A percentile compares a stretch with the other conserved stretches of the same genome.
These are phyloP conservation scores for Lentinula aciculospora DNA, from an alignment of 768 basidiomycete species.

Conservation along the genomic window DNA sequence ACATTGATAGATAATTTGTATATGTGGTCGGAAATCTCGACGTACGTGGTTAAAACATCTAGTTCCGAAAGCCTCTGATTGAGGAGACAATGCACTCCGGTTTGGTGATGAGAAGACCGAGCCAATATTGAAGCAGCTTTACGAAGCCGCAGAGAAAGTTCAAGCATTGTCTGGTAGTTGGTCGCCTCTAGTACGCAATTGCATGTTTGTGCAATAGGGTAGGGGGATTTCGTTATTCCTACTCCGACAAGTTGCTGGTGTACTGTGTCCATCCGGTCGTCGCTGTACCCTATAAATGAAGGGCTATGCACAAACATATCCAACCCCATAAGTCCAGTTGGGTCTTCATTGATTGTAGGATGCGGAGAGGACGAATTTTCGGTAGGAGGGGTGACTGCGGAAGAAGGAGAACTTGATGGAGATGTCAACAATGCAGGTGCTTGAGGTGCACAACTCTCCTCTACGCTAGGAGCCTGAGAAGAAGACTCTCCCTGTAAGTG, in stretches of 20 bases:
- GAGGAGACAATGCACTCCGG: slow-evolving; percentile 25
- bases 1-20: slow-evolving; percentile 9
- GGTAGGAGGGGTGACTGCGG: neutral
- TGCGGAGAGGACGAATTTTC: neutral
- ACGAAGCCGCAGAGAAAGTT: slow-evolving; percentile 59
- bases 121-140: slow-evolving; percentile 51
- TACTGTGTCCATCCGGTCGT: neutral
- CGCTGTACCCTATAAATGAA: neutral
- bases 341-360: neutral
- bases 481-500: neutral
- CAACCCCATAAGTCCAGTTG: neutral
- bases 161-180: slow-evolving; percentile 54
- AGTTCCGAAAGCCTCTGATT: slow-evolving; percentile 42
- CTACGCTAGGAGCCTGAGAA: neutral
- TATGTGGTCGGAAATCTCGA: slow-evolving; percentile 3
- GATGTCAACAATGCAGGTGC: neutral
- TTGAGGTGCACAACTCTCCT: neutral
- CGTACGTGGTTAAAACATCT: slow-evolving; percentile 51
- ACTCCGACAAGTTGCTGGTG: neutral
- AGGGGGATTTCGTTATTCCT: neutral
- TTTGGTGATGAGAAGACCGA: slow-evolving; percentile 34
- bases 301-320: neutral
- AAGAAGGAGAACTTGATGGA: neutral
- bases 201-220: slow-evolving; percentile 27
- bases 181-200: slow-evolving; percentile 51